A percentile compares a stretch with the other conserved stretches of the same genome.
Evolutionary conservation across 371 early-diverging fungal species (phyloP).

Genomic region (Coemansia linderi): DNA sequence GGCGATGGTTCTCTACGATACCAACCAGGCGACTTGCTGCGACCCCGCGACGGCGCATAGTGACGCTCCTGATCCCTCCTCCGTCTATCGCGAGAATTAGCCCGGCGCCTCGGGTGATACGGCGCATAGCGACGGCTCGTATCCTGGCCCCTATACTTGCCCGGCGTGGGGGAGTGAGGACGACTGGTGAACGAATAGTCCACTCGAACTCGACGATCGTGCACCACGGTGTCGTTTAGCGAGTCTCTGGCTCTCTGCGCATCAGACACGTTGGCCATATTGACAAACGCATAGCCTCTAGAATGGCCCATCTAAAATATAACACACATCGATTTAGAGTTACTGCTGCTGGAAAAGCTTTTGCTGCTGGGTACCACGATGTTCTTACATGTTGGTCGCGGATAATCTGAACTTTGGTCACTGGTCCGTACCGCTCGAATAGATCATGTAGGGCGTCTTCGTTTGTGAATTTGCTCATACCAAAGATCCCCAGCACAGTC

Average conservation of each 20-base stretch:
- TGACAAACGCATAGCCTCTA: conserved; percentile 69
- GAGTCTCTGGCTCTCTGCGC: conserved; percentile 62
- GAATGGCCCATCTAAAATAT: conserved; percentile 58
- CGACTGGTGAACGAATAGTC: conserved; percentile 71
- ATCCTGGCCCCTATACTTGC: conserved; percentile 68
- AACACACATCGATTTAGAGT: not conserved
- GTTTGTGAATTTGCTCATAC: conserved; percentile 70
- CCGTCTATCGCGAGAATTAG: conserved; percentile 43
- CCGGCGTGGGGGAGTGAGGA: conserved; percentile 71
- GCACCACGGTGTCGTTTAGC: conserved; percentile 61
- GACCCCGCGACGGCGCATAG: conserved; percentile 17
- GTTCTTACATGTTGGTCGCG: conserved; percentile 46
- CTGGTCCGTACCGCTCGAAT: conserved; percentile 67
- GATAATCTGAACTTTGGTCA: conserved; percentile 62
- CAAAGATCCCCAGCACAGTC: conserved; percentile 79
- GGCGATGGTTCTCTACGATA: conserved; percentile 1
- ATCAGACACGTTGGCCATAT: conserved; percentile 56
- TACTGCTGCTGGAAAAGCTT: conserved; percentile 1
- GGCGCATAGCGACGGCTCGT: conserved; percentile 17
- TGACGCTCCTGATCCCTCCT: conserved; percentile 25
- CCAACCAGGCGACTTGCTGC: conserved; percentile 39
- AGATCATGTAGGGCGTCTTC: conserved; percentile 70
- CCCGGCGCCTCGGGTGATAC: conserved; percentile 30
- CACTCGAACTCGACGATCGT: conserved; percentile 74
- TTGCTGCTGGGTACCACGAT: conserved; percentile 2